Percentiles rank a stretch among this genome's conserved stretches.
phyloP scores from a whole-genome alignment of 352 stramenopile species.

The Thalassiosira sp. region DNA sequence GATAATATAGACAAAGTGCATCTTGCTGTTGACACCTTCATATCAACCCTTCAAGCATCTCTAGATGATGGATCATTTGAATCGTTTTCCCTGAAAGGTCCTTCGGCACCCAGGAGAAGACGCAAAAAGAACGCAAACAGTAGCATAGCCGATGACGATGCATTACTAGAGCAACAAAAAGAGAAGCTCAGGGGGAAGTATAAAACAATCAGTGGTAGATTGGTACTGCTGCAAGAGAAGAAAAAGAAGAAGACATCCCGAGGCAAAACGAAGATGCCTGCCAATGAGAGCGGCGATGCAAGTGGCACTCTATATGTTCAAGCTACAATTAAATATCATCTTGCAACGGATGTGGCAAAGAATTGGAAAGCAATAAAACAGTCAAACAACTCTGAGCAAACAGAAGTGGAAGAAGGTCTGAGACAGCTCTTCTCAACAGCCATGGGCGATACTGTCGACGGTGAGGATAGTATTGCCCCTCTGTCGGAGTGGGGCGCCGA shows the following conservation, averaged over 20 bases:
- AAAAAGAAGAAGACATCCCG: constrained; percentile 13
- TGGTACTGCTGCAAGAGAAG: constrained; percentile 44
- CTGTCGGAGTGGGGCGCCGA: constrained; percentile 49
- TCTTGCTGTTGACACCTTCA: constrained; percentile 37
- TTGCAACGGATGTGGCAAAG: constrained; percentile 75
- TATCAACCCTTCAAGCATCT: constrained; percentile 31
- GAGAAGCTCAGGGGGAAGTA: constrained; percentile 42
- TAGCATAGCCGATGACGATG: constrained; percentile 1
- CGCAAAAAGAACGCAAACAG: constrained; percentile 14
- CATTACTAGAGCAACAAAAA: constrained; percentile 21
- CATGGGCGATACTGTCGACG: constrained; percentile 9
- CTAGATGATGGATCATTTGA: constrained; percentile 45
- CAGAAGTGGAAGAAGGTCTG: constrained; percentile 45
- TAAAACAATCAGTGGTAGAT: constrained; percentile 42
- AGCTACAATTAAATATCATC: constrained; percentile 77
- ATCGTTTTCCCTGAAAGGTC: constrained; percentile 45
- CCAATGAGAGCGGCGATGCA: background rate
- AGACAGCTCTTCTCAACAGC: constrained; percentile 36
- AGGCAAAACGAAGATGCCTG: background rate
- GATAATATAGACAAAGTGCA: background rate
- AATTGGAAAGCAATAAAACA: constrained; percentile 55
- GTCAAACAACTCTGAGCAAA: background rate
- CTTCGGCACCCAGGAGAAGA: constrained; percentile 22
- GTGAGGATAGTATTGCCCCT: constrained; percentile 8
- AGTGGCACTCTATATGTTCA: constrained; percentile 52